Base-by-base conservation (phyloP, 345 rosid species). In the Camelina laxa region DNA sequence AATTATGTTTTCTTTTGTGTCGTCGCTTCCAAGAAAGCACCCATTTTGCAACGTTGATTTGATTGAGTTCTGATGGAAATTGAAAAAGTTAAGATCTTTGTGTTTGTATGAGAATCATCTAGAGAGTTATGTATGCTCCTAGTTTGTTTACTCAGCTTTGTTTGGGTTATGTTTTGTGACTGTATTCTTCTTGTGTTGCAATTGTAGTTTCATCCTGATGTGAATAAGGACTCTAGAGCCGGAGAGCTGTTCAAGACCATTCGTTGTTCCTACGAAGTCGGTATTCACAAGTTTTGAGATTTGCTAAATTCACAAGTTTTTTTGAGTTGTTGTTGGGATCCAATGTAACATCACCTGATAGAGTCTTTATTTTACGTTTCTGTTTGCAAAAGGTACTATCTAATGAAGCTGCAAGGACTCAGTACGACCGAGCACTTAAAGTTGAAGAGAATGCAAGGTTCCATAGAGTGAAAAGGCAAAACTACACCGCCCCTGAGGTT, bases 181-280 rank as follows among this genome's bases (percentile, higher is more conserved):
- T 59, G n/a, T 60, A 39, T 67, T 45, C 72, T 60, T 74, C 72
- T 60, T 74, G 59, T 75, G 45, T 65, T 76, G 59, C 64, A 41
- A 48, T 72, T 78, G 21, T 85, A 94, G 96, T 84, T 84, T 73
- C 98, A 94, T 83, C 97, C 97, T 15, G 96, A 94, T 67, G 97
- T 91, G 54, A 87, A 91, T 85, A 91, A 83, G 80, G 88, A 91
- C 65, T 75, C 82, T 19, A 84, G 6, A 80, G 87, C 96, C 7
- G 83, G 77, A n/a, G 96, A 91, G 80, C 64, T 81, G 48, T 91
- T 94, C 89, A 94, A 88, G 91, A 85, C 71, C 42, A 79, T 94
- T 78, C 87, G 78, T 44, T 73, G 19, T 42, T 96, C 98, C 15
- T 94, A 91, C 77, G 93, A 93, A 74, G 95, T 91, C 79, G 76